Base-by-base conservation (phyloP, 176 grass and related monocot species). In the Themeda triandra region DNA sequence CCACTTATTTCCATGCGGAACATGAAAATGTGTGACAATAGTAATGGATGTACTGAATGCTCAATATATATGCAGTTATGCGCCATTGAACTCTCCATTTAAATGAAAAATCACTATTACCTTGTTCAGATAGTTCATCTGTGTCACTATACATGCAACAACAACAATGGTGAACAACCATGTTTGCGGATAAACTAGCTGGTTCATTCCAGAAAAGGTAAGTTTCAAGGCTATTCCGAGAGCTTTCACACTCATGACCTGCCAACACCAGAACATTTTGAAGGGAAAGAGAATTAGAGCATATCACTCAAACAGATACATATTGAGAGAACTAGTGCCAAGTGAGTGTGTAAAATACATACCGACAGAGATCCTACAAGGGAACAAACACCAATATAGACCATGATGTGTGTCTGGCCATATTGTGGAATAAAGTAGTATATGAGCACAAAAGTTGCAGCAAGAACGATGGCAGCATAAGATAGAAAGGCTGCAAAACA, bases 211-310 rank as follows among this genome's bases (percentile, higher is more conserved):
- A 1, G 92, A 95, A 95, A 98, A 98, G 23, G 95, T 98, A 59
- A 98, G 73, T 69, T 98, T 98, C 79, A 98, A 89, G 68, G 92
- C 95, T 74, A 98, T 95, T 82, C 95, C 95, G 64, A 98, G 95
- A 65, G 95, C 95, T 93, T 98, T 93, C 78, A 98, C 91, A 74
- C 95, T 98, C 95, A 98, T 98, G 82, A 98, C 95, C 95, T 98
- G 87, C 80, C 59, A 84, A 80, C 81, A 83, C 27, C 29, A 89
- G 39, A 8, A 80, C n/a, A 88, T 77, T 7, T 10, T 10, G 48
- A 42, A 31, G 46, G 18, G 9, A 46, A 63, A 87, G 19, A 68
- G 21, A 80, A 69, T 49, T 63, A 39, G 14, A 75, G 18, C 37
- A 74, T 10, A 63, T 40, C 14, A 69, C 23, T 69, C 8, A 75